Conservation (phyloP, 768 basidiomycete species). For the Exidia glandulosa region DNA sequence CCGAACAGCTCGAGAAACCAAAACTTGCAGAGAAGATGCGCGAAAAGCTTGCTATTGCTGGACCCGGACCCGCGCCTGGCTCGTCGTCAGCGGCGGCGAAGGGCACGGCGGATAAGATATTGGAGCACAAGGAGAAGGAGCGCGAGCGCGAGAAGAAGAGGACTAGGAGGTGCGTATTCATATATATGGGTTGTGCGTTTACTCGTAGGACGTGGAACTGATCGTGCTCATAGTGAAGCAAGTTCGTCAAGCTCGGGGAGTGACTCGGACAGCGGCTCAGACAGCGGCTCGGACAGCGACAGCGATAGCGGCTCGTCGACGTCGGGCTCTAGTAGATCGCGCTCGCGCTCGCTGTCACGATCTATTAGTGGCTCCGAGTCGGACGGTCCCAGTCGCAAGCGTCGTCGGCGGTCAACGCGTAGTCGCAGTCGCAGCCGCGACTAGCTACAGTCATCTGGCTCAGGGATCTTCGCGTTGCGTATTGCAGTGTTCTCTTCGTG, state of each 20-base stretch:
- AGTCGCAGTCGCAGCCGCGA: not conserved
- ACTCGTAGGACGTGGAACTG: conserved; percentile 13
- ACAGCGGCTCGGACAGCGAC: conserved; percentile 28
- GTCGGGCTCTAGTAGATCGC: conserved; percentile 22
- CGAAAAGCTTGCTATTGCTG: not conserved
- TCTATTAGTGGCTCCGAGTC: not conserved
- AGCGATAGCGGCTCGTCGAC: conserved; percentile 17
- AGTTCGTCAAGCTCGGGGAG: not conserved
- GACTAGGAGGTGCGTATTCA: conserved; percentile 9
- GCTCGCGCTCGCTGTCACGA: conserved; percentile 14
- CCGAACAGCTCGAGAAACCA: conserved; percentile 77
- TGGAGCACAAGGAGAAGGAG: conserved; percentile 77
- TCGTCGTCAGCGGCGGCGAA: not conserved
- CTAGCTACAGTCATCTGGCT: too few species aligned
- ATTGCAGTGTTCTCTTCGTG: too few species aligned
- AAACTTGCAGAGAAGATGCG: conserved; percentile 46
- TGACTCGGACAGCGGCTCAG: conserved; percentile 35
- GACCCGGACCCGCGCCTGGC: too few species aligned
- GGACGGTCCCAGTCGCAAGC: not conserved
- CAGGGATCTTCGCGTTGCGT: too few species aligned
- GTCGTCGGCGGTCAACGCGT: not conserved
- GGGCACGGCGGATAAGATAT: conserved; percentile 76
- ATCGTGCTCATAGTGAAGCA: conserved; percentile 6
- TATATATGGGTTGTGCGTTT: conserved; percentile 13
- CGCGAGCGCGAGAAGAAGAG: conserved; percentile 31